These are phyloP conservation scores for Barnettozyma sucrosica DNA, from an alignment of 805 yeast species.

Conservation along the genomic window DNA sequence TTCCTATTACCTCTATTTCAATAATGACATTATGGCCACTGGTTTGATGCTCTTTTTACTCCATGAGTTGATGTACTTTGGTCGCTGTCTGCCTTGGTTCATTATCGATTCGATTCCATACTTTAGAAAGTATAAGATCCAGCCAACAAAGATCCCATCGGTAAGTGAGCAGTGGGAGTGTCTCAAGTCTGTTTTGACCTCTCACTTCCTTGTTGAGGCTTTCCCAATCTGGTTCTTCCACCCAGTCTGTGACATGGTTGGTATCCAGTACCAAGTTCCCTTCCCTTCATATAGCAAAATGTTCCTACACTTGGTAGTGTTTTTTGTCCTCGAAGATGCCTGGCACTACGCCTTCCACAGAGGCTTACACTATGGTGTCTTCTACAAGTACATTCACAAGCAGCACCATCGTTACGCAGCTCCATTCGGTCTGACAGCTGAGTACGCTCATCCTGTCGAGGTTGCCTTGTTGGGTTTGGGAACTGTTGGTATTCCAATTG, in stretches of 20 bases:
- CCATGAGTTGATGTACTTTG: conserved; percentile 86
- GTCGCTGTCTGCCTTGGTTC: conserved; percentile 88
- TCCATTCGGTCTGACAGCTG: conserved; percentile 95
- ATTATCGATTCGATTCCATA: conserved; percentile 77
- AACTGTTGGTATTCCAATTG: conserved; percentile 90
- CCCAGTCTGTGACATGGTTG: conserved; percentile 75
- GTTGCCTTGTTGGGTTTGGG: conserved; percentile 83
- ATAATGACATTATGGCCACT: conserved; percentile 85
- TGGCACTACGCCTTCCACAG: conserved; percentile 99
- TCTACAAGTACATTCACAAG: conserved; percentile 91
- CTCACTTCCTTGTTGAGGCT: conserved; percentile 89
- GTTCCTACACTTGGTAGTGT: conserved; percentile 59
- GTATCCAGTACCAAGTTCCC: conserved; percentile 72
- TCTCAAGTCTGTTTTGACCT: conserved; percentile 69
- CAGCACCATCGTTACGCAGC: conserved; percentile 98
- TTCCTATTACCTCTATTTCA: conserved; percentile 71
- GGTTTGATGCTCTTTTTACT: conserved; percentile 73
- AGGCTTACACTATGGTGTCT: conserved; percentile 77
- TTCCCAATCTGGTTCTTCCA: conserved; percentile 95
- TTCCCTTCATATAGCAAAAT: conserved; percentile 65
- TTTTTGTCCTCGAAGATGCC: conserved; percentile 82
- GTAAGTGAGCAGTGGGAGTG: conserved; percentile 88
- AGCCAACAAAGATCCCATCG: conserved; percentile 74
- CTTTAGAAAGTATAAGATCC: conserved; percentile 83
- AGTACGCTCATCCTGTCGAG: conserved; percentile 95